Evolutionary conservation across 495 filamentous ascomycete genomes (phyloP).

Genomic region (Astrothelium subdiscretum): DNA sequence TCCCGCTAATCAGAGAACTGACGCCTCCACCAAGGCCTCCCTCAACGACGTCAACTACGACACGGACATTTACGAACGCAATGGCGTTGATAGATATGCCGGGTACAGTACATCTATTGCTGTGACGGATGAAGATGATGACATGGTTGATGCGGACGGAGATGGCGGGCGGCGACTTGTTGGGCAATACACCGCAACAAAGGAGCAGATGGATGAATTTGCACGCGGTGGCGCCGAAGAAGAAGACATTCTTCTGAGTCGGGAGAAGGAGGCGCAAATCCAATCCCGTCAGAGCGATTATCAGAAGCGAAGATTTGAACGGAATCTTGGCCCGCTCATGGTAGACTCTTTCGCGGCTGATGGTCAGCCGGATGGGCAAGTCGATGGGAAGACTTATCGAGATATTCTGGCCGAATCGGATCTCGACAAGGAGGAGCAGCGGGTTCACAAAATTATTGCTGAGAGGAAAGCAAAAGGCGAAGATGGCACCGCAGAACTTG

Average conservation of each 20-base stretch:
- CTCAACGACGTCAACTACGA: slow-evolving; percentile 83
- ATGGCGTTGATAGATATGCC: slow-evolving; percentile 69
- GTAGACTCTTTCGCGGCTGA: slow-evolving; percentile 81
- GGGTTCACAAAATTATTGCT: slow-evolving; percentile 68
- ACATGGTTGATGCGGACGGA: slow-evolving; percentile 64
- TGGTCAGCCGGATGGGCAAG: slow-evolving; percentile 51
- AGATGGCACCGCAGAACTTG: slow-evolving; percentile 45
- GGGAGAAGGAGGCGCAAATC: slow-evolving; percentile 84
- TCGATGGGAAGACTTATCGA: slow-evolving; percentile 68
- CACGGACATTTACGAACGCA: slow-evolving; percentile 78
- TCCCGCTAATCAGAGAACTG: slow-evolving; percentile 45
- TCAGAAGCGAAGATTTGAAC: slow-evolving; percentile 86
- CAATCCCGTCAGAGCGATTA: slow-evolving; percentile 92
- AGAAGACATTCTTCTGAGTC: slow-evolving; percentile 76
- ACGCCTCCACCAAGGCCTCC: slow-evolving; percentile 86
- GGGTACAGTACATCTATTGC: slow-evolving; percentile 89
- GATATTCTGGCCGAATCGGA: slow-evolving; percentile 88
- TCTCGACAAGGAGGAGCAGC: slow-evolving; percentile 86
- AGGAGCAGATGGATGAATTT: slow-evolving; percentile 87
- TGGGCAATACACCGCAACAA: slow-evolving; percentile 92
- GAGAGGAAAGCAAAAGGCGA: slow-evolving; percentile 60
- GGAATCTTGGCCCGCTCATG: slow-evolving; percentile 70
- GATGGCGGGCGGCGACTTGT: slow-evolving; percentile 69
- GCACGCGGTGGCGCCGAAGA: slow-evolving; percentile 78
- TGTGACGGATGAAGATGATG: slow-evolving; percentile 67